Base-by-base conservation (phyloP, 257 asterid genomes). In the Euphrasia confusa region DNA sequence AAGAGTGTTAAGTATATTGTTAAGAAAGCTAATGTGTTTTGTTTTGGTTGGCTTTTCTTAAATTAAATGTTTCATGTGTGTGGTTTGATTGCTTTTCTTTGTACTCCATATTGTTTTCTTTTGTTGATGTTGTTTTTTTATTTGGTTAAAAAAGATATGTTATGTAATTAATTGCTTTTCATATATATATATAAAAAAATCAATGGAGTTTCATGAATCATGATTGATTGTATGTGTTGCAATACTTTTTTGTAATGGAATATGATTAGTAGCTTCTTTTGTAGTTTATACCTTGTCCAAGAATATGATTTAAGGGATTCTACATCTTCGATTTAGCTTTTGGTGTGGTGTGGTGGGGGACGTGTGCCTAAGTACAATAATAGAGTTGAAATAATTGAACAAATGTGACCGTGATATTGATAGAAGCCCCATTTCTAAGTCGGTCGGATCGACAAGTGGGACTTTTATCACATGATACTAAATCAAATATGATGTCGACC, bases 11-110 rank as follows among this genome's bases (percentile, higher is more conserved):
- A 35, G 6, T 35, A 6, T 21, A 66, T 68, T 65, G 72, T 58
- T 77, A 69, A 63, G 48, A 6, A 73, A 44, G 47, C 40, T 70
- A 8, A 42, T 68, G 35, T 68, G 62, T 44, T 6, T 21, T 49
- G 15, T 47, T 47, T 47, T 47, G 9, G 5, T 49, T 49, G 3
- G 17, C 0, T 50, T 24, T 66, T 54, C 72, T 44, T 13, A 30
- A 37, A 48, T 62, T n/a, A n/a, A 24, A 64, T 75, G 35, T n/a
- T 12, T 69, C 40, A 35, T 35, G 10, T 9, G 68, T 69, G 76
- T 47, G 47, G 54, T 67, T 56, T 21, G 11, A 4, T 64, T 58
- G 10, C 10, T 60, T 58, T 33, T 58, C 11, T 62, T 32, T 44
- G 42, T 13, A 13, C 1, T 28, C 54, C 35, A 3, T 58, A 4